Evolutionary conservation across 225 moss, liverwort and hornwort species (phyloP).

Genomic region (Sphagnum contortum): DNA sequence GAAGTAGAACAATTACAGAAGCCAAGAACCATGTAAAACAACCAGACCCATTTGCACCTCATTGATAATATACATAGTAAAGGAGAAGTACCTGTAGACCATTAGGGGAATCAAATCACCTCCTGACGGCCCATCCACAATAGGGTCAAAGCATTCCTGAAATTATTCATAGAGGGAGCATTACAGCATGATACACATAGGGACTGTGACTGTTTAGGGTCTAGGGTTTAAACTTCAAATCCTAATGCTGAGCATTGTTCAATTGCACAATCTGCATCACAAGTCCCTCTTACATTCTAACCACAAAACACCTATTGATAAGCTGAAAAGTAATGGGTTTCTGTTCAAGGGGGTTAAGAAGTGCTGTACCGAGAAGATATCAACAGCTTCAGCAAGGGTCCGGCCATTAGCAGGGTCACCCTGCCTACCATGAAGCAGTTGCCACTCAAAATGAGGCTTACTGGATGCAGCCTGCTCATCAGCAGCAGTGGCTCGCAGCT

Average conservation of each 20-base stretch:
- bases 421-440: constrained; percentile 85
- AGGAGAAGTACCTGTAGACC: constrained; percentile 68
- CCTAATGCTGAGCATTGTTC: no score
- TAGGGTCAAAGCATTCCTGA: constrained; percentile 97
- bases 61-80: no score
- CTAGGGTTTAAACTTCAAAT: no score
- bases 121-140: constrained; percentile 87
- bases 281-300: no score
- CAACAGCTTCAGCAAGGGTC: constrained; percentile 78
- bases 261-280: no score
- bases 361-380: constrained; percentile 76
- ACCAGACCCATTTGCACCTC: no score
- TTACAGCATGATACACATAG: neutral
- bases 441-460: constrained; percentile 55
- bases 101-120: constrained; percentile 95
- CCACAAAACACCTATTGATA: no score
- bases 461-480: constrained; percentile 29
- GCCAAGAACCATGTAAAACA: no score
- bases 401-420: constrained; percentile 82
- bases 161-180: neutral
- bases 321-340: no score
- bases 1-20: no score
- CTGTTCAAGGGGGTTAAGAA: no score
- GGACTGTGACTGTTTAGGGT: neutral
- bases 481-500: constrained; percentile 14